Conservation (phyloP, 2,329 filamentous ascomycete genomes). For the Cercospora sesami region DNA sequence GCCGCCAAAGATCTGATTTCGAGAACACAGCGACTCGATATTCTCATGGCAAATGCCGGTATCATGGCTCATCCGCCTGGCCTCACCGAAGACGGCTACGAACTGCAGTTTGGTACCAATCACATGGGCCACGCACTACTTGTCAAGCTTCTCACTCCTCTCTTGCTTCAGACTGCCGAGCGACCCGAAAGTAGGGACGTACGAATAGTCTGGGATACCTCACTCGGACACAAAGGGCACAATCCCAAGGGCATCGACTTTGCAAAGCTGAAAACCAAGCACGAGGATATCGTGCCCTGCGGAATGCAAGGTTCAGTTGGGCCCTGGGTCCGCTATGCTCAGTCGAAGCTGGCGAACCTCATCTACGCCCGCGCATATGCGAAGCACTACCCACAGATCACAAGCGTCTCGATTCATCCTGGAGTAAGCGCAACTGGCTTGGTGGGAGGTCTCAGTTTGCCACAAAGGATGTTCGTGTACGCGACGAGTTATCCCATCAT, state of each 20-base stretch:
- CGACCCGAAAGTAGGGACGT: constrained; percentile 27
- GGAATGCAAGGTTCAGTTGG: constrained; percentile 3
- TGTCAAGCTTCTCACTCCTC: constrained; percentile 34
- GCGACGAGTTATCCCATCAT: constrained; percentile 19
- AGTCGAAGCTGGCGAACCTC: constrained; percentile 54
- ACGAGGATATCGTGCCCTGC: constrained; percentile 20
- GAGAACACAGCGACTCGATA: constrained; percentile 28
- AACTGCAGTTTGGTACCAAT: constrained; percentile 40
- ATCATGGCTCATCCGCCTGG: constrained; percentile 32
- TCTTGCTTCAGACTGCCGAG: constrained; percentile 31
- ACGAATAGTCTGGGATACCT: constrained; percentile 36
- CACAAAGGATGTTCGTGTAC: constrained; percentile 20
- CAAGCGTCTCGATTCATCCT: constrained; percentile 49
- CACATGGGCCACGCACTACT: constrained; percentile 40
- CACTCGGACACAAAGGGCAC: constrained; percentile 29
- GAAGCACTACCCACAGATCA: constrained; percentile 48
- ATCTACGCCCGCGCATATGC: constrained; percentile 49
- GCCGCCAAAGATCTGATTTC: constrained; percentile 28
- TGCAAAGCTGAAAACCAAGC: constrained; percentile 33
- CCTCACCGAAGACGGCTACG: constrained; percentile 37
- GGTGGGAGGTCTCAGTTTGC: constrained; percentile 26
- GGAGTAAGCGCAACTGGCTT: constrained; percentile 52
- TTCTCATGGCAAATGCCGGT: constrained; percentile 26
- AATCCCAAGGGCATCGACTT: constrained; percentile 30
- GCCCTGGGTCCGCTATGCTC: constrained; percentile 46